Base-by-base conservation (phyloP, 2,329 filamentous ascomycete genomes). In the Arthrocladium fulminans region DNA sequence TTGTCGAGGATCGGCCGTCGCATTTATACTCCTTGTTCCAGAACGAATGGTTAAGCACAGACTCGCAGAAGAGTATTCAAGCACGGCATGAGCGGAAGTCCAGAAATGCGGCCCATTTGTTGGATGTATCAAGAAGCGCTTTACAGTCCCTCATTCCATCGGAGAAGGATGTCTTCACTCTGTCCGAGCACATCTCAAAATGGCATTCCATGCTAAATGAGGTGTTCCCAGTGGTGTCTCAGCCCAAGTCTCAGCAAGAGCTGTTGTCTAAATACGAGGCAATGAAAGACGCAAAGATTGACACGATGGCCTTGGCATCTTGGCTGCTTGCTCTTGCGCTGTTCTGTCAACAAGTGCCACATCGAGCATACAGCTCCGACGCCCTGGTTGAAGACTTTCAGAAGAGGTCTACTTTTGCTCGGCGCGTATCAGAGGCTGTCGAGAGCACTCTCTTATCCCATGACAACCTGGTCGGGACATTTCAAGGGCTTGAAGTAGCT, bases 391-490 rank as follows among this genome's bases (percentile, higher is more conserved):
- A 34, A 38, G 40, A 34, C 19, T 23, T 41, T 23, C 44, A 47
- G 27, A 44, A 30, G 15, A 34, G 25, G 10, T 39, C 23, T 9
- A 25, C 35, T 30, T 54, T 52, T 43, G 40, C 40, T n/a, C 43
- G 42, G 32, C 32, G 42, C 17, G 45, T 54, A 24, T 43, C 43
- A 32, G 44, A 50, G 4, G 34, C 50, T 2, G 50, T 54, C 6
- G 50, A 52, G 32, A 39, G 12, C 3, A 44, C 19, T 5, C 17
- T 54, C 5, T 22, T 54, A n/a, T 55, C 55, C 12, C 60, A 67
- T 47, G 59, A 64, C 48, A 59, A 55, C 2, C 47, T 65, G 8
- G 49, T 64, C 27, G 57, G 59, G n/a, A 64, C 61, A n/a, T 37
- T 61, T 13, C 50, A 62, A 34, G 52, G 52, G 1, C 10, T 54